Base-by-base conservation (phyloP, 2,329 filamentous ascomycete species). In the Elsinoe necatrix region DNA sequence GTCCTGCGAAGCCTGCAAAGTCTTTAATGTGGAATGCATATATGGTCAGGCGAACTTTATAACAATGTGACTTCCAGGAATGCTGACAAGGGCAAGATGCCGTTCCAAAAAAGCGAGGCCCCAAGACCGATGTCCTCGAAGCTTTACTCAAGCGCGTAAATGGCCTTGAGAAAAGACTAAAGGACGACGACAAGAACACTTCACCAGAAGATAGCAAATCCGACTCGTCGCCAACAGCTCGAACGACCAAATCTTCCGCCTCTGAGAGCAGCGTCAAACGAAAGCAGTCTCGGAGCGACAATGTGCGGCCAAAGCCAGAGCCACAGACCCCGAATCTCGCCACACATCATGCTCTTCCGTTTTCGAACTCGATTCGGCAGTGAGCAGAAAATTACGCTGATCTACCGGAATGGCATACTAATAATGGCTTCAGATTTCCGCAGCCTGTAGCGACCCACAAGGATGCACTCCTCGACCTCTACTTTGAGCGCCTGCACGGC, bases 81-180 rank as follows among this genome's bases (percentile, higher is more conserved):
- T 41, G 39, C 48, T 59, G 11, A 58, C 43, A 47, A 12, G 37
- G 63, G 48, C 25, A 50, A 91, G 89, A 95, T 75, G 89, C 89
- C 23, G 82, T 93, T 16, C 89, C 89, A 0, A 95, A 95, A 73
- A 95, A 95, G 70, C 80, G 89, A 68, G 89, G 89, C 0, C 89
- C 89, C 2, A 95, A 95, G 72, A 95, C 89, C 25, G 89, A 95
- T 68, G 87, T 95, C 3, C 75, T 95, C 29, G 89, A 95, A 69
- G 88, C 89, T 1, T 74, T 95, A 7, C 68, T 95, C 58, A 95
- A 92, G 70, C 80, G 89, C 55, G 89, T 95, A 1, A 89, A 95
- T 68, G 89, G 89, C 1, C 75, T 95, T 52, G 89, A 95, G 69
- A 88, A 87, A 66, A 83, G 85, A 60, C 75, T 95, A 37, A 87